These are phyloP conservation scores for Verticillium nonalfalfae DNA, from an alignment of 2,329 filamentous ascomycete species.

Conservation along the genomic window DNA sequence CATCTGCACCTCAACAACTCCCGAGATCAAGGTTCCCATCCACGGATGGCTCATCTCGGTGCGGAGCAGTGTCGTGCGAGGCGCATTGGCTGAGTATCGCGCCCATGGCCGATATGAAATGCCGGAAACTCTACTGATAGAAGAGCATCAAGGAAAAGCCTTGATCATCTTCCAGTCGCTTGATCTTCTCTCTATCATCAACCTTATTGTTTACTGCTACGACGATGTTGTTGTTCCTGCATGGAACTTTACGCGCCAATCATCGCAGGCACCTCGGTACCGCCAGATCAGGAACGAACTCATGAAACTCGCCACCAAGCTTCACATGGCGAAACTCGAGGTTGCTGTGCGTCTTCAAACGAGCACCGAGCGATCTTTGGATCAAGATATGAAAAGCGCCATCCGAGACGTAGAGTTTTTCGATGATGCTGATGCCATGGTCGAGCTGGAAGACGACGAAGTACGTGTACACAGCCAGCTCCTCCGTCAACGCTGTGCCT, in stretches of 20 bases:
- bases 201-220: slow-evolving; percentile 75
- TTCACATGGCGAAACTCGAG: slow-evolving; percentile 69
- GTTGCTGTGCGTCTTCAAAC: slow-evolving; percentile 71
- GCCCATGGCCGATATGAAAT: slow-evolving; percentile 47
- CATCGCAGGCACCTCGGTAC: slow-evolving; percentile 63
- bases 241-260: slow-evolving; percentile 72
- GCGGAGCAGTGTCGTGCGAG: slow-evolving; percentile 63
- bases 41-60: slow-evolving; percentile 77
- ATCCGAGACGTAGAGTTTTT: slow-evolving; percentile 66
- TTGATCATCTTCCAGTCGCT: slow-evolving; percentile 60
- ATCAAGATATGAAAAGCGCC: slow-evolving; percentile 64
- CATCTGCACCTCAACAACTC: slow-evolving; percentile 52
- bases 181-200: slow-evolving; percentile 73
- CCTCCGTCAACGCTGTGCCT: slow-evolving; percentile 78
- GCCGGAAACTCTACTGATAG: slow-evolving; percentile 54
- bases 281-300: slow-evolving; percentile 76
- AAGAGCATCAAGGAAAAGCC: slow-evolving; percentile 40
- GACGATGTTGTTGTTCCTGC: slow-evolving; percentile 74
- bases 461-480: slow-evolving; percentile 71
- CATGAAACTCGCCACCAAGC: slow-evolving; percentile 72
- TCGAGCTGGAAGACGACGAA: slow-evolving; percentile 72
- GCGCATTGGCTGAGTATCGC: slow-evolving; percentile 52
- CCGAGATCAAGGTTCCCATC: slow-evolving; percentile 67
- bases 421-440: slow-evolving; percentile 68
- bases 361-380: slow-evolving; percentile 55